Evolutionary conservation across 2,329 filamentous ascomycete genomes (phyloP), one percentile per base, ranked within the genome.

Genomic region (Trichoderma koningiopsis): DNA sequence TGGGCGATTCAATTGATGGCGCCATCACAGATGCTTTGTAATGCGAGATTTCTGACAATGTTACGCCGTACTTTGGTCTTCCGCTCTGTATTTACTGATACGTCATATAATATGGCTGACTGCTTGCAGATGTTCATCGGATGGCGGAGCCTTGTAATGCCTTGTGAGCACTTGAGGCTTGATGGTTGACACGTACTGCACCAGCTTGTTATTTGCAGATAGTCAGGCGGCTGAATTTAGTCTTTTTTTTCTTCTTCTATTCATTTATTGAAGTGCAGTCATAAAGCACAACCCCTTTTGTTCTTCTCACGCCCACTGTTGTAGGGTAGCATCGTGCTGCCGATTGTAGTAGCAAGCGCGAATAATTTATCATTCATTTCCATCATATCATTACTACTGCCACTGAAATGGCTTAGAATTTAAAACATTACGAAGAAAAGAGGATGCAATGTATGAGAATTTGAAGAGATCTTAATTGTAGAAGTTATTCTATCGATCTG

Each of bases 1-100:
- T 61, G 58, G 6, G 58, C 27, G 58, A 61, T 61, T 61, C 58
- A 27, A 40, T 49, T 49, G 58, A 61, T 61, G 31, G 19, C 47
- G 14, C n/a, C n/a, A 24, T 13, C 47, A 49, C 10, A 24, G 47
- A 24, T 49, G 47, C 47, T 49, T 49, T 49, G 47, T 49, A 49
- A 49, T 49, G 11, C 8, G 6, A 24, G 47, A 49, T 49, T 49
- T 4, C 4, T 49, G 19, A n/a, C 4, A 19, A 43, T 43, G 37
- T 6, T 47, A 24, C 47, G 11, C 47, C n/a, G 47, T 8, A 10
- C 40, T 7, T 8, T 6, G n/a, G 16, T 43, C 19, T 43, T 43
- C 40, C 47, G 22, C 47, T 55, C 52, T 27, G 52, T 16, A 55
- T 55, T 55, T 14, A 24, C 33, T 58, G 22, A 16, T 59, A 14